These are phyloP conservation scores for Claviceps arundinis DNA, from an alignment of 2,329 filamentous ascomycete genomes.

Conservation along the genomic window DNA sequence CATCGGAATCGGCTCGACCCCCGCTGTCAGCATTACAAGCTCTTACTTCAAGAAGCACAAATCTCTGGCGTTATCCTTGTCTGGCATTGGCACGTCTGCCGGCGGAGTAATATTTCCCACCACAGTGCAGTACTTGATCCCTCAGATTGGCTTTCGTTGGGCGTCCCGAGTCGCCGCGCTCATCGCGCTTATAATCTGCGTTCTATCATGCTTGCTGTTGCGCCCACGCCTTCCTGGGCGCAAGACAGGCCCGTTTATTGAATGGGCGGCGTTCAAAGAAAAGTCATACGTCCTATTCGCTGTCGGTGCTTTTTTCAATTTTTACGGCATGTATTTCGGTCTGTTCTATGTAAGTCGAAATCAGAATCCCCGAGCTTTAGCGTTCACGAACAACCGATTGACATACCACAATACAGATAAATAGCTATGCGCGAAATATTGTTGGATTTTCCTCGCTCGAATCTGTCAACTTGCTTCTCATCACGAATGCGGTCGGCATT, in stretches of 20 bases:
- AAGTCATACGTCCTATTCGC: slow-evolving; percentile 39
- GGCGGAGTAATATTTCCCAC: slow-evolving; percentile 44
- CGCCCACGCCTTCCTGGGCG: slow-evolving; percentile 34
- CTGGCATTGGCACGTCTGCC: slow-evolving; percentile 44
- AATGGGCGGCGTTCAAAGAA: slow-evolving; percentile 44
- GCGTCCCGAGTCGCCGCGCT: slow-evolving; percentile 52
- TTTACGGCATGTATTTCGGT: slow-evolving; percentile 26
- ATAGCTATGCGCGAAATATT: slow-evolving; percentile 28
- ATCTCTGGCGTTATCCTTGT: slow-evolving; percentile 45
- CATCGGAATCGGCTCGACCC: slow-evolving; percentile 43
- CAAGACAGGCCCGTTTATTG: slow-evolving; percentile 36
- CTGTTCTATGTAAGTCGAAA: slow-evolving; percentile 24
- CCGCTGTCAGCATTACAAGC: slow-evolving; percentile 45
- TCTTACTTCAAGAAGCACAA: slow-evolving; percentile 47
- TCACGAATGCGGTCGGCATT: slow-evolving; percentile 43
- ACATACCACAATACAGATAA: slow-evolving; percentile 6
- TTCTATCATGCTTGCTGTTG: slow-evolving; percentile 25
- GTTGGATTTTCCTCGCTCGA: slow-evolving; percentile 32
- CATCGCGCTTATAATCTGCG: slow-evolving; percentile 36
- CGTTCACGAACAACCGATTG: background rate
- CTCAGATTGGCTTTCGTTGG: slow-evolving; percentile 48
- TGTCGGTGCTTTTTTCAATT: slow-evolving; percentile 32
- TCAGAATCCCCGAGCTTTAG: background rate
- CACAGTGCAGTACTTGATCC: slow-evolving; percentile 42
- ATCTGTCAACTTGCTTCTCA: slow-evolving; percentile 40